Conservation (phyloP, 768 basidiomycete species). For the Scleroderma citrinum region DNA sequence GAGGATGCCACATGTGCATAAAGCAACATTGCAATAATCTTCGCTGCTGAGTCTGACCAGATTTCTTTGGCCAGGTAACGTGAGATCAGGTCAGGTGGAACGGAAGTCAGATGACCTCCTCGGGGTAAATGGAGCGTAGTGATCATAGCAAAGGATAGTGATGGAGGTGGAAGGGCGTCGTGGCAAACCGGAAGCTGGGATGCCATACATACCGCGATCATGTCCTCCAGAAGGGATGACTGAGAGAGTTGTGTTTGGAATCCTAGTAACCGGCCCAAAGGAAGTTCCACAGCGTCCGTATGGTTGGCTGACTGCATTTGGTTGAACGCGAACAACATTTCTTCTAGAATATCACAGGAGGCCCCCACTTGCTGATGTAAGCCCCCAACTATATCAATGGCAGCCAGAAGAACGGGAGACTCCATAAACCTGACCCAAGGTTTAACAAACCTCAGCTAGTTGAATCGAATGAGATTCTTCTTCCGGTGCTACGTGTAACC, state of each 20-base stretch:
- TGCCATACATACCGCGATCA: constrained; percentile 40
- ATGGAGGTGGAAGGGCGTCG: constrained; percentile 19
- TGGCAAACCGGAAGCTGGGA: constrained; percentile 27
- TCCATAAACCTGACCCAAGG: constrained; percentile 56
- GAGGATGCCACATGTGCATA: constrained; percentile 32
- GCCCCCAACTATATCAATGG: constrained; percentile 37
- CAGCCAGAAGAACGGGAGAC: constrained; percentile 33
- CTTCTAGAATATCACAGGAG: constrained; percentile 20
- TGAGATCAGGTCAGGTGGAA: constrained; percentile 22
- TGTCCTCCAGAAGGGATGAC: constrained; percentile 38
- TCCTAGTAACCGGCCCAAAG: constrained; percentile 34
- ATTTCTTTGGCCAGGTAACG: constrained; percentile 35
- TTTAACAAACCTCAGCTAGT: constrained; percentile 10
- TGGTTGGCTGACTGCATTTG: constrained; percentile 1
- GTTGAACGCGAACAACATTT: constrained; percentile 32
- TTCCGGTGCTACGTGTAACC: neutral
- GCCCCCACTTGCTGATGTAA: constrained; percentile 1
- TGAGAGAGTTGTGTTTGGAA: constrained; percentile 31
- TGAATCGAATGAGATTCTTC: neutral
- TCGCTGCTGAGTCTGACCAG: constrained; percentile 42
- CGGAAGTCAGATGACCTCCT: constrained; percentile 1
- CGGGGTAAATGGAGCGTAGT: neutral
- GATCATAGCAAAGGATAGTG: neutral
- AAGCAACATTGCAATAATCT: constrained; percentile 38
- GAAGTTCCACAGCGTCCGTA: constrained; percentile 7